A percentile compares a stretch with the other conserved stretches of the same genome.
Evolutionary conservation across 1,284 basidiomycete genomes (phyloP).

Genomic region (Coniophora puteana): DNA sequence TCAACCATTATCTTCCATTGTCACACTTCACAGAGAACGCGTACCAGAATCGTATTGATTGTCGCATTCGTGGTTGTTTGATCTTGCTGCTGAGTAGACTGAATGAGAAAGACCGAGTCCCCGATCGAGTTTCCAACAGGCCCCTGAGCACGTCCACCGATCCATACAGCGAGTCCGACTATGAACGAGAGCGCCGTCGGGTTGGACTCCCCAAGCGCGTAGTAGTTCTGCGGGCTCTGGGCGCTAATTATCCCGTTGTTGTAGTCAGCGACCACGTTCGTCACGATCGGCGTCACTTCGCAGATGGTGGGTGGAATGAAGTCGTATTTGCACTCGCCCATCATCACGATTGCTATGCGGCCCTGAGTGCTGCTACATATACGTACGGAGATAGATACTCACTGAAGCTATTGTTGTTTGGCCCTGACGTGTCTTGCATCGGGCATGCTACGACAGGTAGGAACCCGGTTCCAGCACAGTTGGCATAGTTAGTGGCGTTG

Average conservation of each 20-base stretch:
- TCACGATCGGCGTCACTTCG: not conserved
- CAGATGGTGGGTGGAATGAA: not conserved
- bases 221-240: too few relatives aligned
- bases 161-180: not conserved
- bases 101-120: not conserved
- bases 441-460: not conserved
- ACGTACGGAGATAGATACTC: not conserved
- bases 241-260: not conserved
- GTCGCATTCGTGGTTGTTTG: not conserved
- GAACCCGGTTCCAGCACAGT: not conserved
- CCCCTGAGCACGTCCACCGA: not conserved
- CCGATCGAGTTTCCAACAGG: not conserved
- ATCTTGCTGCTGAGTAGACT: too few relatives aligned
- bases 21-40: too few relatives aligned
- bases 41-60: too few relatives aligned
- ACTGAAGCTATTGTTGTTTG: not conserved
- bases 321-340: not conserved
- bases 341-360: not conserved
- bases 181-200: not conserved
- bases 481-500: not conserved
- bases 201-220: too few relatives aligned
- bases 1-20: too few relatives aligned
- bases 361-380: not conserved
- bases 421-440: not conserved
- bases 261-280: not conserved